These are phyloP conservation scores for Yueomyces sinensis DNA, from an alignment of 805 yeast species.

Conservation along the genomic window DNA sequence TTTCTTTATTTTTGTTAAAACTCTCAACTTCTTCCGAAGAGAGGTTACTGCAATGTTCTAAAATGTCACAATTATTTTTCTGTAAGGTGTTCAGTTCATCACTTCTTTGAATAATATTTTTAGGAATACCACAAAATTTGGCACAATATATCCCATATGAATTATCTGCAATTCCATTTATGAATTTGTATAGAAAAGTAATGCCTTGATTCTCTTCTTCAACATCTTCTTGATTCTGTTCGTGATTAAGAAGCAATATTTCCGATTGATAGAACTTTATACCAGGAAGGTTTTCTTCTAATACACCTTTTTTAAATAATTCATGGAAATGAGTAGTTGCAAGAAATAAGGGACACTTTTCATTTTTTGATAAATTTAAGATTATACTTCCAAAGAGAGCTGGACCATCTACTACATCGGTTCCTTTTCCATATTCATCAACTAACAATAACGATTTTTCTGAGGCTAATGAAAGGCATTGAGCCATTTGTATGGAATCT, in stretches of 20 bases:
- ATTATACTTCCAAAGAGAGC: slow-evolving; percentile 30
- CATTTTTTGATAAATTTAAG: slow-evolving; percentile 9
- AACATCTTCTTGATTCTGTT: not conserved
- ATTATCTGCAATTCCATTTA: slow-evolving; percentile 20
- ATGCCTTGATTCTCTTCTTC: slow-evolving; percentile 8
- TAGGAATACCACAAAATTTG: slow-evolving; percentile 24
- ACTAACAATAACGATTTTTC: slow-evolving; percentile 31
- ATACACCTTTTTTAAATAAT: slow-evolving; percentile 19
- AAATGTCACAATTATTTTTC: slow-evolving; percentile 10
- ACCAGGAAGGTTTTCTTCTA: slow-evolving; percentile 9
- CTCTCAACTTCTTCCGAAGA: slow-evolving; percentile 8
- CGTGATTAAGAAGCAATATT: slow-evolving; percentile 9
- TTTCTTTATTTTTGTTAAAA: slow-evolving; percentile 9
- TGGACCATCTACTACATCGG: slow-evolving; percentile 34
- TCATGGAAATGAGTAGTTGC: slow-evolving; percentile 34
- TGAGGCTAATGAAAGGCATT: slow-evolving; percentile 29
- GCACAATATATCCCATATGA: slow-evolving; percentile 33
- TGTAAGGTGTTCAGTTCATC: slow-evolving; percentile 11
- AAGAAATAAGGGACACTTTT: slow-evolving; percentile 18
- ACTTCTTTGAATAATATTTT: slow-evolving; percentile 23
- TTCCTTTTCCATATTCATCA: slow-evolving; percentile 45
- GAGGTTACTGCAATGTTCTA: slow-evolving; percentile 7
- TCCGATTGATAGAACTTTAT: slow-evolving; percentile 27
- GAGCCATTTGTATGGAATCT: slow-evolving; percentile 33
- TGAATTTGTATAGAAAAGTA: slow-evolving; percentile 24